These are phyloP conservation scores for Cavenderia fasciculata DNA, from an alignment of 78 protist genomes.

Conservation along the genomic window DNA sequence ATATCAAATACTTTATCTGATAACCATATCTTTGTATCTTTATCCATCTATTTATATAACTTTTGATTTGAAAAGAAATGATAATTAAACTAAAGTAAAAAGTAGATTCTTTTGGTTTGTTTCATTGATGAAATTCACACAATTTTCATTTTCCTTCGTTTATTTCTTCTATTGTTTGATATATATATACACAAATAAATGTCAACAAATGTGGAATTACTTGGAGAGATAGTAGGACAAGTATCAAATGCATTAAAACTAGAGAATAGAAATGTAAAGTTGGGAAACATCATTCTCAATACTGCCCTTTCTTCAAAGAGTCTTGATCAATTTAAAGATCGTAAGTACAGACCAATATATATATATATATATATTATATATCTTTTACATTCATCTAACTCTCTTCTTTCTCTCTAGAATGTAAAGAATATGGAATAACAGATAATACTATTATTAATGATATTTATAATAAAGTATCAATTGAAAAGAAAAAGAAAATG, in stretches of 20 bases:
- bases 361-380: neutral
- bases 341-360: neutral
- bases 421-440: slow-evolving; percentile 43
- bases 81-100: no score
- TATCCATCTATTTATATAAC: no score
- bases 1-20: slow-evolving; percentile 68
- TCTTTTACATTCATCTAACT: neutral
- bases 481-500: neutral
- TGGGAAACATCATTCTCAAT: slow-evolving; percentile 19
- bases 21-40: slow-evolving; percentile 62
- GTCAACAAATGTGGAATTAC: slow-evolving; percentile 10
- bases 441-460: slow-evolving; percentile 5
- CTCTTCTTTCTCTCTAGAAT: neutral
- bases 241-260: slow-evolving; percentile 30
- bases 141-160: no score
- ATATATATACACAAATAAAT: neutral
- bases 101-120: no score
- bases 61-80: no score
- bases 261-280: slow-evolving; percentile 18
- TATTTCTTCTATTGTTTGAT: no score
- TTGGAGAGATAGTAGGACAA: neutral
- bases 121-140: no score
- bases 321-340: slow-evolving; percentile 7
- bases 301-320: slow-evolving; percentile 7
- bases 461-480: slow-evolving; percentile 20